Conservation (phyloP, 495 filamentous ascomycete genomes). For the Hypoxylon crocopeplum region DNA sequence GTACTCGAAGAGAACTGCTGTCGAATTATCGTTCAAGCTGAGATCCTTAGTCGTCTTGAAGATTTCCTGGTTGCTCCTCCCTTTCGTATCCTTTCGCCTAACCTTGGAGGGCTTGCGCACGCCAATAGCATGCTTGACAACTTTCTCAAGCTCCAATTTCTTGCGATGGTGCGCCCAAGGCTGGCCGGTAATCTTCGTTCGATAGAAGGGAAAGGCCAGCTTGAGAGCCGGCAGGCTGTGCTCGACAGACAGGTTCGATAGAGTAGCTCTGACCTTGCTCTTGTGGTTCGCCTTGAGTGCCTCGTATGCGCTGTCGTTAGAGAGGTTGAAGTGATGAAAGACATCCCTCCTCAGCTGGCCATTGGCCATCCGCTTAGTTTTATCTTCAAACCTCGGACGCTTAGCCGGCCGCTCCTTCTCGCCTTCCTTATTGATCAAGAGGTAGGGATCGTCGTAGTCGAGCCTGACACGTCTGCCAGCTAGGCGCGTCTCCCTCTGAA, state of each 20-base stretch:
- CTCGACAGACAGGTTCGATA: constrained; percentile 85
- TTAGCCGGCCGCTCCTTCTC: constrained; percentile 61
- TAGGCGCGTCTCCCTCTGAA: constrained; percentile 66
- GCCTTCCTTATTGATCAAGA: constrained; percentile 72
- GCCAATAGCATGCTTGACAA: constrained; percentile 56
- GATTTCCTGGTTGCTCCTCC: constrained; percentile 74
- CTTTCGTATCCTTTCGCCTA: constrained; percentile 82
- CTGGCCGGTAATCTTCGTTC: constrained; percentile 79
- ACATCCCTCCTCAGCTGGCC: constrained; percentile 65
- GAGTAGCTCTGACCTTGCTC: constrained; percentile 89
- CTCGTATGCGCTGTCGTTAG: constrained; percentile 94
- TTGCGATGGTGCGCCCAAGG: constrained; percentile 93
- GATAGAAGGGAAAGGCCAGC: constrained; percentile 93
- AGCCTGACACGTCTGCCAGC: constrained; percentile 78
- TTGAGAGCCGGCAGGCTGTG: constrained; percentile 90
- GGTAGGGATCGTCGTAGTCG: constrained; percentile 88
- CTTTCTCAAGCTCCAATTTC: constrained; percentile 62
- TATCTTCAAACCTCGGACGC: constrained; percentile 50
- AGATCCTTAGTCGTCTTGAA: constrained; percentile 79
- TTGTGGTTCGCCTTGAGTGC: constrained; percentile 95
- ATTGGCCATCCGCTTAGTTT: constrained; percentile 61
- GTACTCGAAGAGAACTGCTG: constrained; percentile 87
- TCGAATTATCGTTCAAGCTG: constrained; percentile 85
- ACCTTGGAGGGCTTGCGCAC: constrained; percentile 67
- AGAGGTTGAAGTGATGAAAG: constrained; percentile 88